These are phyloP conservation scores for Aspergillus hortae DNA, from an alignment of 2,329 filamentous ascomycete species.

Conservation along the genomic window DNA sequence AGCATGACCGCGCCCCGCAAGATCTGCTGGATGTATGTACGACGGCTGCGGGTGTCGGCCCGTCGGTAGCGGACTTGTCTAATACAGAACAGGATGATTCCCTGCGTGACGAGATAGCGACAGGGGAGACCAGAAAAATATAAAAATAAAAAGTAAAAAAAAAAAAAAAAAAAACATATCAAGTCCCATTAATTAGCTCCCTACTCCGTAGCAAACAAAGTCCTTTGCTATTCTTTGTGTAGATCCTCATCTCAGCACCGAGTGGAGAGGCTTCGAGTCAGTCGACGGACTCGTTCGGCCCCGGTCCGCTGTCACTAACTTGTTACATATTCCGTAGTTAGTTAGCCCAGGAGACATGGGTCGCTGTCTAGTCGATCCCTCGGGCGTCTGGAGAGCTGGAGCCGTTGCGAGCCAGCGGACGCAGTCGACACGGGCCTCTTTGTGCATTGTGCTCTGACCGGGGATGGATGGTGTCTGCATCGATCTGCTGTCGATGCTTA, in stretches of 20 bases:
- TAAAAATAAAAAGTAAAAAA: too few species aligned
- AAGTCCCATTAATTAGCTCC: too few species aligned
- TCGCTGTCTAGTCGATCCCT: too few species aligned
- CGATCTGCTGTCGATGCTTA: background rate
- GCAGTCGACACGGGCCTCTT: slow-evolving; percentile 12
- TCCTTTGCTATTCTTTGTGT: background rate
- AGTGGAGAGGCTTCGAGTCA: background rate
- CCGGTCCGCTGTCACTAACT: too few species aligned
- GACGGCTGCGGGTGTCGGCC: slow-evolving; percentile 23
- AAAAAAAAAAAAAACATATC: too few species aligned
- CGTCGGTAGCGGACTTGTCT: slow-evolving; percentile 20
- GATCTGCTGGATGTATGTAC: slow-evolving; percentile 24
- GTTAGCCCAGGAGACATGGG: too few species aligned
- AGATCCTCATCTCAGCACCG: slow-evolving; percentile 5
- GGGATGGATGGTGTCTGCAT: background rate
- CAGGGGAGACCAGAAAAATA: background rate
- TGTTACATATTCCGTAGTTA: too few species aligned
- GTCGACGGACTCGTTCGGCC: too few species aligned
- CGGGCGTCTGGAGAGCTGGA: too few species aligned
- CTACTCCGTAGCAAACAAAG: too few species aligned
- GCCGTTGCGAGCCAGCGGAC: background rate
- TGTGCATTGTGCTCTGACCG: slow-evolving; percentile 13
- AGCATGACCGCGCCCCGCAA: slow-evolving; percentile 12
- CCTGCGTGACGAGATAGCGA: slow-evolving; percentile 7
- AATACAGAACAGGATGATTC: background rate